phyloP scores from a whole-genome alignment of 176 grass and related monocot genomes.

The Coix lacrymajobi region DNA sequence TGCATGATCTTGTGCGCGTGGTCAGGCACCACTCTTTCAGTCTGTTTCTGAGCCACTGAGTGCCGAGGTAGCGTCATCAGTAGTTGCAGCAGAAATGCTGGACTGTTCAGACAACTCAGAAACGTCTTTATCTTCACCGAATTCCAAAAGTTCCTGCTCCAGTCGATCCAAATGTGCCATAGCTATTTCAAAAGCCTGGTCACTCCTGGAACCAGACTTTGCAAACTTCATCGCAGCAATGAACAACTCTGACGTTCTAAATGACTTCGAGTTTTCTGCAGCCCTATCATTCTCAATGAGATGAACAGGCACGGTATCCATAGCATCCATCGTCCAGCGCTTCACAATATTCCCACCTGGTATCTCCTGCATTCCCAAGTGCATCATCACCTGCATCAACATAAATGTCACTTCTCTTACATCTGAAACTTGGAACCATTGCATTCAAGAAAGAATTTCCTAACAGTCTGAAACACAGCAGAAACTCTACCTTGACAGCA shows the following conservation, averaged over 20 bases:
- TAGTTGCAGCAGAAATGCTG: neutral
- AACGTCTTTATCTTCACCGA: neutral
- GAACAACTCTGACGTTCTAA: neutral
- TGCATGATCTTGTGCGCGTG: neutral
- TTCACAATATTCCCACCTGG: constrained; percentile 4
- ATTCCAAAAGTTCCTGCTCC: neutral
- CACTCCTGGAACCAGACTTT: neutral
- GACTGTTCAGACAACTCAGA: neutral
- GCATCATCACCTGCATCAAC: constrained; percentile 15
- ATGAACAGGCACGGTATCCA: neutral
- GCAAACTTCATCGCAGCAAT: neutral
- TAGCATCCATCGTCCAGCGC: neutral
- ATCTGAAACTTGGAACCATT: neutral
- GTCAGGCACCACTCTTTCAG: neutral
- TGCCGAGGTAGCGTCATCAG: neutral
- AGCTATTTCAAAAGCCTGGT: neutral
- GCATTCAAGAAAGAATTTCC: neutral
- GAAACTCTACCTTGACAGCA: constrained; percentile 12
- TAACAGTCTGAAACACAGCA: neutral
- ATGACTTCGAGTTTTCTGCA: neutral
- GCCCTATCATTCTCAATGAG: neutral
- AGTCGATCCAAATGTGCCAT: neutral
- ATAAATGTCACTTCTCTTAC: neutral
- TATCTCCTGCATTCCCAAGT: constrained; percentile 14
- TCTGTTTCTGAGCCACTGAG: neutral